Base-by-base conservation (phyloP, 1,139 yeast genomes). In the Saccharomyces hybrid region DNA sequence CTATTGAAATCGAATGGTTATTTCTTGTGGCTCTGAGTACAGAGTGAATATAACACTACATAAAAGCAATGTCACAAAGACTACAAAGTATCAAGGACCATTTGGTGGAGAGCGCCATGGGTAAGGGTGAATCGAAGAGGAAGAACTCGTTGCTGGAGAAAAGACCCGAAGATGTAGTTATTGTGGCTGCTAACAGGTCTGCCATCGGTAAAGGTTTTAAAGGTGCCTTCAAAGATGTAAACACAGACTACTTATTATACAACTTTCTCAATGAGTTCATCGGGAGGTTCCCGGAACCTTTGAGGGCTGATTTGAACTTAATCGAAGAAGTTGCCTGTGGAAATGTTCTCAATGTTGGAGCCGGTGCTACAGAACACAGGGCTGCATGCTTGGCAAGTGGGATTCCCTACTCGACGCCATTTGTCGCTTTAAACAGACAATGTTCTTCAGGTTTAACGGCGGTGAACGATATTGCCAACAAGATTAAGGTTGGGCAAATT, bases 381-480 rank as follows among this genome's bases (percentile, higher is more conserved):
- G 97, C 96, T 52, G 97, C 90, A 44, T 77, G 77, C 58, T 74
- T 86, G 46, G 88, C 83, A 11, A 88, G 87, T 3, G 95, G 95
- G 13, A 76, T 85, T 48, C 90, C 90, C 25, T 73, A 79, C 61
- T 73, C 83, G 7, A 78, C 85, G 31, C 91, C 96, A 13, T 88
- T 91, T 63, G 75, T 83, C 63, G 93, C 96, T 29, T 67, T 91
- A 62, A 91, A 91, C 78, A 83, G 98, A 75, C 97, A 89, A 73
- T 91, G 98, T 73, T 88, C 97, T 8, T 88, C 96, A 2, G 97
- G 97, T 49, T 78, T 91, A 64, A 87, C 90, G 80, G 95, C 97
- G 25, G 82, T 90, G 47, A 85, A 88, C 63, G 95, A 87, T 69
- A 81, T 91, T 67, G 96, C 97, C 65, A 88, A 86, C 75, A 88